These are phyloP conservation scores for Moelleriella libera DNA, from an alignment of 2,329 filamentous ascomycete species.

Conservation along the genomic window DNA sequence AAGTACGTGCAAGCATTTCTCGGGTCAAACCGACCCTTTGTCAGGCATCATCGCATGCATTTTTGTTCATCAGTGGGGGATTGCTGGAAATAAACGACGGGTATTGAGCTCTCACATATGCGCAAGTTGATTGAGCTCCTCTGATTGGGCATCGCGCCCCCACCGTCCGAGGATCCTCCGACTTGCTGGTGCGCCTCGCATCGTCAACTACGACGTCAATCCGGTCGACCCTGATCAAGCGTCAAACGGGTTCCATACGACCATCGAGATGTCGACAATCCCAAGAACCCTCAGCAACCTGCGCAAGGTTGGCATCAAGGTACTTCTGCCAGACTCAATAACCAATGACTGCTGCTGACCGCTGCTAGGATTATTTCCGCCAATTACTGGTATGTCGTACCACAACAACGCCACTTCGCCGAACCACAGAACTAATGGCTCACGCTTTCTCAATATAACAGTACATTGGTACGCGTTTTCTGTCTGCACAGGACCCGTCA, in stretches of 20 bases:
- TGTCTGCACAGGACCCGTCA: not conserved
- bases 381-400: conserved; percentile 74
- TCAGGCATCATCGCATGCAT: too few species aligned
- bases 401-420: conserved; percentile 6
- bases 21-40: not conserved
- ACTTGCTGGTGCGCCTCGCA: too few species aligned
- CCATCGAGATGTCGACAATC: conserved; percentile 73
- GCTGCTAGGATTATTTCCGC: conserved; percentile 69
- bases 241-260: conserved; percentile 1
- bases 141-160: too few species aligned
- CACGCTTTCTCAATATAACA: conserved; percentile 13
- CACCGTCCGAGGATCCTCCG: too few species aligned
- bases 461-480: conserved; percentile 37
- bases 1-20: conserved; percentile 19
- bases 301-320: conserved; percentile 79
- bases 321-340: conserved; percentile 16
- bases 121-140: too few species aligned
- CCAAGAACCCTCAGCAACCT: conserved; percentile 76
- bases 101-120: not conserved
- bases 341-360: conserved; percentile 1
- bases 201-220: not conserved
- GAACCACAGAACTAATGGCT: not conserved
- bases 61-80: too few species aligned
- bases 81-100: too few species aligned
- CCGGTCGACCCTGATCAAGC: not conserved